Conservation (phyloP, 1,284 basidiomycete species). For the Taiwanofungus camphoratus region DNA sequence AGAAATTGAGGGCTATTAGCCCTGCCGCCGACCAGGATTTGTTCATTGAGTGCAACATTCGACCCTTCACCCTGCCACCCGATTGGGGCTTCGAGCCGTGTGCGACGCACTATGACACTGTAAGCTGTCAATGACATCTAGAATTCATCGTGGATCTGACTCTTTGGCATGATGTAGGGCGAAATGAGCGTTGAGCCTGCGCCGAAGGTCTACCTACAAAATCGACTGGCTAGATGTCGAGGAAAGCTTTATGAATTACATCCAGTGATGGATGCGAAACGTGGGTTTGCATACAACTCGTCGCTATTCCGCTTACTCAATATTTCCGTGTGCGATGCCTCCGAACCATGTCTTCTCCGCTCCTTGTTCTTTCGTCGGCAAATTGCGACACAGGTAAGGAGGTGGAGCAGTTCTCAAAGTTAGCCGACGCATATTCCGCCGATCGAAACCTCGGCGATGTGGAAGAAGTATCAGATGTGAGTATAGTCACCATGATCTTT, state of each 20-base stretch:
- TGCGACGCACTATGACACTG: constrained; percentile 66
- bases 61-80: constrained; percentile 54
- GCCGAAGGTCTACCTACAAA: constrained; percentile 74
- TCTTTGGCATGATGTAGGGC: constrained; percentile 33
- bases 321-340: neutral
- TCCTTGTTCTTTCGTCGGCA: neutral
- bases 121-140: constrained; percentile 27
- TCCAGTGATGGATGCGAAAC: constrained; percentile 52
- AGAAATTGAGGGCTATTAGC: constrained; percentile 45
- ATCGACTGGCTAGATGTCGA: constrained; percentile 58
- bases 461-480: constrained; percentile 57
- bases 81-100: constrained; percentile 79
- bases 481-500: constrained; percentile 6
- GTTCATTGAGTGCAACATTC: constrained; percentile 66
- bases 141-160: neutral
- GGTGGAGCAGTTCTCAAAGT: constrained; percentile 42
- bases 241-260: constrained; percentile 55
- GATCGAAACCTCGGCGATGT: constrained; percentile 53
- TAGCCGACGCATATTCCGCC: constrained; percentile 46
- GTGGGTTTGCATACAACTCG: too few species aligned
- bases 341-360: neutral
- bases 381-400: constrained; percentile 48
- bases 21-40: constrained; percentile 57
- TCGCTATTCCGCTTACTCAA: neutral
- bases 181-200: constrained; percentile 58